phyloP scores from a whole-genome alignment of 2,329 filamentous ascomycete species.

The Sclerotinia sclerotiorum region DNA sequence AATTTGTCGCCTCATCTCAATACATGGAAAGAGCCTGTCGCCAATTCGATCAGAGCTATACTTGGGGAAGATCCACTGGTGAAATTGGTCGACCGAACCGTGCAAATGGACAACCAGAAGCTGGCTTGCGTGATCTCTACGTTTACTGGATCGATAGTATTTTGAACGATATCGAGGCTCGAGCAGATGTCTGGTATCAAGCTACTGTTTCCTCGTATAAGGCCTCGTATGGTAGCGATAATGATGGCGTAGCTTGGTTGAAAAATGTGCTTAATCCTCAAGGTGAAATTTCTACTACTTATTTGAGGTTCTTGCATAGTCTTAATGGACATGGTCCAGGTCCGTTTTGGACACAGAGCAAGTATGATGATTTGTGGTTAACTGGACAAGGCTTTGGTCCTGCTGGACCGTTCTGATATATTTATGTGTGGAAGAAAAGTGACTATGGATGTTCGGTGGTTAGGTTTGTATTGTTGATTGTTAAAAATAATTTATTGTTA shows the following conservation, averaged over 20 bases:
- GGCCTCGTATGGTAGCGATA: background rate
- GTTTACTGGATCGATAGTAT: background rate
- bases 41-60: background rate
- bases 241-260: background rate
- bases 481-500: no score
- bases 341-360: background rate
- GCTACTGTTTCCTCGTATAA: background rate
- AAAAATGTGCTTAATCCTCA: background rate
- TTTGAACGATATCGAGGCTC: background rate
- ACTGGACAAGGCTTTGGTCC: background rate
- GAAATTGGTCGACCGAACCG: background rate
- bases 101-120: background rate
- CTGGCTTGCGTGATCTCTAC: background rate
- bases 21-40: background rate
- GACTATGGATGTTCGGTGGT: background rate
- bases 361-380: background rate
- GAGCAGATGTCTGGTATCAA: background rate
- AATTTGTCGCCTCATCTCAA: background rate
- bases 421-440: background rate
- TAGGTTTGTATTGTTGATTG: no score
- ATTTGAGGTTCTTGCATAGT: background rate
- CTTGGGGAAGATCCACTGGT: background rate
- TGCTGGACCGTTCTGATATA: background rate
- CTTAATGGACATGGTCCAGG: background rate
- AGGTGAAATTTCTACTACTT: background rate